Percentiles rank a stretch among this genome's conserved stretches.
Conservation (phyloP, 2,329 filamentous ascomycete species). For the Dothistroma septosporum region DNA sequence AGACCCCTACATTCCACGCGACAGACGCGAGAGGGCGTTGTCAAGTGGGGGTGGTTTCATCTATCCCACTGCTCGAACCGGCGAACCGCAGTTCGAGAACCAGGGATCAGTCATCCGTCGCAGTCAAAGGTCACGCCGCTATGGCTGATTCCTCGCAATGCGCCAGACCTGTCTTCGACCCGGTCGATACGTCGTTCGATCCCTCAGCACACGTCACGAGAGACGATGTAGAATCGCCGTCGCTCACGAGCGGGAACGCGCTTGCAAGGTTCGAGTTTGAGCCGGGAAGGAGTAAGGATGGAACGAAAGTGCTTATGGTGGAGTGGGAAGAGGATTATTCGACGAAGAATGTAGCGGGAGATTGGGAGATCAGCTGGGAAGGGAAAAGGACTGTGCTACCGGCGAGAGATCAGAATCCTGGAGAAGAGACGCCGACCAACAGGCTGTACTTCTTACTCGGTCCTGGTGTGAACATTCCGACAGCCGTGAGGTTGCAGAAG, state of each 20-base stretch:
- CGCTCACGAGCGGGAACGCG: slow-evolving; percentile 52
- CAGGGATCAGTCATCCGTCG: neutral
- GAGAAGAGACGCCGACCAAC: slow-evolving; percentile 37
- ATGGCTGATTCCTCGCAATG: slow-evolving; percentile 11
- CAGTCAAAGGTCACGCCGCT: neutral
- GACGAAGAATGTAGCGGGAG: slow-evolving; percentile 45
- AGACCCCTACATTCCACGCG: neutral
- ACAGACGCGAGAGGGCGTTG: neutral
- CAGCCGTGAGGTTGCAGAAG: slow-evolving; percentile 61
- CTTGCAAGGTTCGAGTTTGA: slow-evolving; percentile 85
- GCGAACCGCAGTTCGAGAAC: slow-evolving; percentile 5
- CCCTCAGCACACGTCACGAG: slow-evolving; percentile 13
- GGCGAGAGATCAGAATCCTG: slow-evolving; percentile 51
- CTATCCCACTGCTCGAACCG: slow-evolving; percentile 1
- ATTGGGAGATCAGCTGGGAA: slow-evolving; percentile 80
- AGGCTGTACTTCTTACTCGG: slow-evolving; percentile 79
- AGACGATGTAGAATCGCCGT: slow-evolving; percentile 41
- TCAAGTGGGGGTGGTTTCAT: neutral
- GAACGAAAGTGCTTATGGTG: slow-evolving; percentile 89
- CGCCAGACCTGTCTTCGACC: slow-evolving; percentile 36
- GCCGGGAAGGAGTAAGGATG: slow-evolving; percentile 64
- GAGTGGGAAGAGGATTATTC: slow-evolving; percentile 71
- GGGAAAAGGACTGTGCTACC: slow-evolving; percentile 69
- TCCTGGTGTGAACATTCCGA: slow-evolving; percentile 66
- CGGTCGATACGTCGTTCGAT: slow-evolving; percentile 40